Evolutionary conservation across 2,329 filamentous ascomycete species (phyloP).

Genomic region (Leptodontidium sp.): DNA sequence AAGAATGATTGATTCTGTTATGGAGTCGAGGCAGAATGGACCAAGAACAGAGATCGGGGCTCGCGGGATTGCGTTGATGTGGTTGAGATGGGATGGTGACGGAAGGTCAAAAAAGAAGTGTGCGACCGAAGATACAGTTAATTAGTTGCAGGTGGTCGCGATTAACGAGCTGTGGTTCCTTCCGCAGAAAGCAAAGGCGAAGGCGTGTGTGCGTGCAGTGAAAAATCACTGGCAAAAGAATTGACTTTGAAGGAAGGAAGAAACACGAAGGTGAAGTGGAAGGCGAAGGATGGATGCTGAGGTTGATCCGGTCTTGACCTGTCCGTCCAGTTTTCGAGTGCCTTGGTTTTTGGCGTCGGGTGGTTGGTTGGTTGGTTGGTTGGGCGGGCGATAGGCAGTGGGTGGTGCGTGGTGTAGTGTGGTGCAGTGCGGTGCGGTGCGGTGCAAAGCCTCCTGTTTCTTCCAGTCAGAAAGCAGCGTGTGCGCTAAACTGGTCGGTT

Average conservation of each 20-base stretch:
- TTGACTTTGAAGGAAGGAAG: constrained; percentile 13
- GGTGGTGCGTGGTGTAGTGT: constrained; percentile 5
- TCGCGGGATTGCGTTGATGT: constrained; percentile 15
- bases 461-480: constrained; percentile 34
- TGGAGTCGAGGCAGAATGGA: constrained; percentile 21
- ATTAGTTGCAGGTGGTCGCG: constrained; percentile 11
- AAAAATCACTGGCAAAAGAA: background rate
- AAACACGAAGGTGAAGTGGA: constrained; percentile 19
- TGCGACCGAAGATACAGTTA: constrained; percentile 27
- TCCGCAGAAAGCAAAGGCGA: background rate
- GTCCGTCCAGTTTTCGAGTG: constrained; percentile 18
- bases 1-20: constrained; percentile 34
- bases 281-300: constrained; percentile 21
- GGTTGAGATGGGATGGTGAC: constrained; percentile 5
- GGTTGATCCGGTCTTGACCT: constrained; percentile 7
- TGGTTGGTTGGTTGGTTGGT: constrained; percentile 41
- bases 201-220: background rate
- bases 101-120: constrained; percentile 17
- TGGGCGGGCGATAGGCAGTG: constrained; percentile 20
- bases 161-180: constrained; percentile 31
- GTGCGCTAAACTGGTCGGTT: constrained; percentile 25
- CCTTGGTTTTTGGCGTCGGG: constrained; percentile 11
- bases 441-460: constrained; percentile 26
- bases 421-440: too few relatives aligned
- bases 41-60: constrained; percentile 16